phyloP scores from a whole-genome alignment of 805 yeast genomes.

The Nakazawaea peltata region DNA sequence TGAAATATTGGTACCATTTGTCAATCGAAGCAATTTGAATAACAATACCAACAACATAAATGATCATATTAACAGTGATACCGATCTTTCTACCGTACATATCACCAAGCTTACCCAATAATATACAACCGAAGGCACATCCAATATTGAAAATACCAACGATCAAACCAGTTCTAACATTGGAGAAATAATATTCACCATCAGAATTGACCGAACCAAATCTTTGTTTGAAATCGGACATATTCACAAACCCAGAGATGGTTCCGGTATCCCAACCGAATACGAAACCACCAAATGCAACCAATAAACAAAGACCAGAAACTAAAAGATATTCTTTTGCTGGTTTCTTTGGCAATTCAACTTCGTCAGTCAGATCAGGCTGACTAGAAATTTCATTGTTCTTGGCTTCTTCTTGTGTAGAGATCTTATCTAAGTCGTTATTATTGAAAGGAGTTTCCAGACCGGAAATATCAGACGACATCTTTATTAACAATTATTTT shows the following conservation, averaged over 20 bases:
- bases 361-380: background rate
- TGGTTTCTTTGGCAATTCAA: conserved; percentile 22
- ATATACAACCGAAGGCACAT: conserved; percentile 52
- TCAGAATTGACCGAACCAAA: conserved; percentile 30
- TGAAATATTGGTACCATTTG: conserved; percentile 43
- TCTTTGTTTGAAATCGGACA: conserved; percentile 34
- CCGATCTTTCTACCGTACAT: conserved; percentile 42
- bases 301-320: conserved; percentile 29
- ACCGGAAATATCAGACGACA: no score
- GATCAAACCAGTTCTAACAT: conserved; percentile 42
- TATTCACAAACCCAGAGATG: conserved; percentile 49
- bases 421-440: conserved; percentile 1
- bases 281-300: conserved; percentile 59
- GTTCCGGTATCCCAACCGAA: conserved; percentile 64
- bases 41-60: conserved; percentile 42
- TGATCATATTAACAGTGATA: conserved; percentile 31
- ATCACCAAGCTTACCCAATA: conserved; percentile 40
- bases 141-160: conserved; percentile 49
- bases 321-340: conserved; percentile 26
- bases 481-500: no score
- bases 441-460: conserved; percentile 1
- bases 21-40: conserved; percentile 38
- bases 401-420: conserved; percentile 1
- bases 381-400: background rate
- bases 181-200: conserved; percentile 32